Evolutionary conservation across 805 yeast species (phyloP).

Genomic region (Starmerella stigmatis): DNA sequence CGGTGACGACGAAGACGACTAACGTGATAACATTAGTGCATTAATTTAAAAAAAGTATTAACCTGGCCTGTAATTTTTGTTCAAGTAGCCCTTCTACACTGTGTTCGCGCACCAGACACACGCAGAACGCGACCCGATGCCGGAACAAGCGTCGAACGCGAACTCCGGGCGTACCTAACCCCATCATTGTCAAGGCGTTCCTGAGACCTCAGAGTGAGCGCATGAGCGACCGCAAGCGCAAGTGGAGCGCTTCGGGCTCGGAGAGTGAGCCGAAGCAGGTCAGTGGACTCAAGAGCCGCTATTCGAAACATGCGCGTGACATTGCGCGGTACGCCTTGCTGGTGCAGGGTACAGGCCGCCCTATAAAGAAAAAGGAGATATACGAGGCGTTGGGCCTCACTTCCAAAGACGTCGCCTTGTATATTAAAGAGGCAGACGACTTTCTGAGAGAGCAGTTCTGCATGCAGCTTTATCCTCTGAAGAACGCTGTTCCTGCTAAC

Average conservation of each 20-base stretch:
- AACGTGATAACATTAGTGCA: not conserved
- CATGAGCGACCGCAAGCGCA: not conserved
- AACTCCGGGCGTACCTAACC: not conserved
- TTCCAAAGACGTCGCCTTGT: not conserved
- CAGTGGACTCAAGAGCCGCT: not conserved
- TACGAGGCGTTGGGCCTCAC: not conserved
- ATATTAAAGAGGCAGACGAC: slow-evolving; percentile 2
- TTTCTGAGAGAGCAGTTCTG: slow-evolving; percentile 6
- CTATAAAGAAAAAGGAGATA: slow-evolving; percentile 4
- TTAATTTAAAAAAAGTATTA: no score
- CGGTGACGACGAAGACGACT: slow-evolving; percentile 41
- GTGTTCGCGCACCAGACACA: no score
- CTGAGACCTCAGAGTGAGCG: no score
- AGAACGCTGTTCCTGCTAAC: not conserved
- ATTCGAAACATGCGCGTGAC: not conserved
- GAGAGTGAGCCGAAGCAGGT: not conserved
- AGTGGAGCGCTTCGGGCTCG: not conserved
- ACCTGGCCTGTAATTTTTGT: no score
- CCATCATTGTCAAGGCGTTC: not conserved
- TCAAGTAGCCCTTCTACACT: no score
- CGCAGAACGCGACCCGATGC: not conserved
- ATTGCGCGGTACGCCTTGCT: slow-evolving; percentile 8
- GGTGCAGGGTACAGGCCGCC: slow-evolving; percentile 1
- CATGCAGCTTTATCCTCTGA: slow-evolving; percentile 5
- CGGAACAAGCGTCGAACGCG: not conserved